Evolutionary conservation across 306 rosid genomes (phyloP), one percentile per base, ranked within the genome.

Genomic region (Casuarina equisetifolia): DNA sequence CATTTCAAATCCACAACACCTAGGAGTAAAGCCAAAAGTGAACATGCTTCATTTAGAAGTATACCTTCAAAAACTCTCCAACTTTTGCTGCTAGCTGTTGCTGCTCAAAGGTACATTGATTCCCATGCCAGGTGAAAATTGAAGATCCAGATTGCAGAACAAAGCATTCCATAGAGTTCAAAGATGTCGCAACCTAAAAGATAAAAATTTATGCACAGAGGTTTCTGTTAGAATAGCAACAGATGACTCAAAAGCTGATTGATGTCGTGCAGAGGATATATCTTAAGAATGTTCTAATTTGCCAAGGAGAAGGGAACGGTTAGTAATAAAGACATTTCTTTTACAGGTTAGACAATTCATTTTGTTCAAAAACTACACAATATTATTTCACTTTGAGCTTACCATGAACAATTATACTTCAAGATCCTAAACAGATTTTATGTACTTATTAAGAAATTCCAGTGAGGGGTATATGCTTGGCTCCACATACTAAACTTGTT

Each of bases 71-170:
- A 89, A 96, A 90, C 54, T 96, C 98, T 73, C 94, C 94, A 79
- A 96, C 90, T 85, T 87, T 96, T 73, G 97, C 91, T 42, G 91
- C 96, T 71, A 91, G 87, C 83, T 90, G 98, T 84, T 96, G 99
- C 90, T 96, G 99, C 78, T 96, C 99, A 76, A 84, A 72, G 44
- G 96, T 83, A 78, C 91, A 83, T 83, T 93, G 99, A 79, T 89
- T 96, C 84, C 98, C 99, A 77, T 91, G 97, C 99, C 99, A 96
- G 54, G 87, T 80, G 80, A 96, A 96, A 80, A 93, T 72, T 49
- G 99, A 82, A 81, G 97, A 90, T 73, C 98, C 96, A 77, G 99
- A 92, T 89, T 96, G 99, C 80, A 96, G 85, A 74, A 96, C 70
- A 84, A 90, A 96, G 78, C 97, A 93, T 87, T 92, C 98, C 0